Evolutionary conservation across 2,329 filamentous ascomycete species (phyloP).

Genomic region (Ceratocystis eucalypticola): DNA sequence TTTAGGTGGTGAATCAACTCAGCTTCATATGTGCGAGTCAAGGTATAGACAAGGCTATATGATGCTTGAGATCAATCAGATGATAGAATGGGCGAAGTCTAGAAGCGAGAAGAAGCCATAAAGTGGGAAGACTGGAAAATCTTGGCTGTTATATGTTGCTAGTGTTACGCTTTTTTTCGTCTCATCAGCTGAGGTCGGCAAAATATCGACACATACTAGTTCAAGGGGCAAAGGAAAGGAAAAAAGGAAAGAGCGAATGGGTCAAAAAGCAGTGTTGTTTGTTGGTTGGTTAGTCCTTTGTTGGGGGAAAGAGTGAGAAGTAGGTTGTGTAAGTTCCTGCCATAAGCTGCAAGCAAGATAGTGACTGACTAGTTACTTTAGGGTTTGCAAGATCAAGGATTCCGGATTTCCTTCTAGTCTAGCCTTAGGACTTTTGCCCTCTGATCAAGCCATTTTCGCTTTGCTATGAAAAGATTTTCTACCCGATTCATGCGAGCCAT

Average conservation of each 20-base stretch:
- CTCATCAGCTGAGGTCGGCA: background rate
- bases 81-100: background rate
- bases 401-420: background rate
- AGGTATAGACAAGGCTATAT: slow-evolving; percentile 1
- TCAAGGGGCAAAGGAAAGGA: background rate
- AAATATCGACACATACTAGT: slow-evolving; percentile 3
- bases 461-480: background rate
- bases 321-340: background rate
- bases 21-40: slow-evolving; percentile 1
- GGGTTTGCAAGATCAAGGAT: background rate
- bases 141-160: background rate
- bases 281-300: background rate
- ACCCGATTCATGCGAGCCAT: background rate
- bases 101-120: background rate
- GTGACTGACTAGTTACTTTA: background rate
- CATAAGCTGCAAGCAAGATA: background rate
- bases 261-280: background rate
- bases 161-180: background rate
- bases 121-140: background rate
- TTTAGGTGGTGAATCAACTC: background rate
- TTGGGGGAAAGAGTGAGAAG: background rate
- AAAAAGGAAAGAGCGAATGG: background rate
- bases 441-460: background rate
- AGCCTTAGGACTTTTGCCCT: background rate
- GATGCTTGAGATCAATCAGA: slow-evolving; percentile 4